phyloP scores from a whole-genome alignment of 148 eudicot species.

The Vaccinium darrowii region DNA sequence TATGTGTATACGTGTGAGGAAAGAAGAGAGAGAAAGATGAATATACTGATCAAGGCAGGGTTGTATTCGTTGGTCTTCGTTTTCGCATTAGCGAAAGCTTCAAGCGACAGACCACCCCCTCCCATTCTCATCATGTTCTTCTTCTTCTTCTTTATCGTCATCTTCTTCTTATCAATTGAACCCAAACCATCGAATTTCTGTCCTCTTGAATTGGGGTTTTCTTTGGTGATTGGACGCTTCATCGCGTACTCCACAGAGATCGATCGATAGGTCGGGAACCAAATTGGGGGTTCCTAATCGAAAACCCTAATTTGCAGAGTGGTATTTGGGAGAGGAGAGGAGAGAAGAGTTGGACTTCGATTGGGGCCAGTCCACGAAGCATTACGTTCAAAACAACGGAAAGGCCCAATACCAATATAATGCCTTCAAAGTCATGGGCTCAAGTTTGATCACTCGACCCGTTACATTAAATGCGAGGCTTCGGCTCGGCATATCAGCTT shows the following conservation, averaged over 20 bases:
- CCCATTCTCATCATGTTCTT: conserved; percentile 65
- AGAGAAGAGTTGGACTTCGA: neutral
- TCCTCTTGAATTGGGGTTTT: neutral
- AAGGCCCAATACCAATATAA: neutral
- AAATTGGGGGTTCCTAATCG: neutral
- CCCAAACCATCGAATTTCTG: conserved; percentile 22
- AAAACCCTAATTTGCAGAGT: conserved; percentile 16
- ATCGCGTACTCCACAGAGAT: neutral
- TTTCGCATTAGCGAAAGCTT: conserved; percentile 74
- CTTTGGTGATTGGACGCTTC: conserved; percentile 23
- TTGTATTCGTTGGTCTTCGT: conserved; percentile 51
- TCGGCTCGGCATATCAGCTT: no score
- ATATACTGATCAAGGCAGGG: conserved; percentile 70
- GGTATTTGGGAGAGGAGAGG: neutral
- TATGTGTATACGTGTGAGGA: no score
- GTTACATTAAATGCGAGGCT: neutral
- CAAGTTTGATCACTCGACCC: neutral
- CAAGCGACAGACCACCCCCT: conserved; percentile 72
- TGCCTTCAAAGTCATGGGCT: neutral
- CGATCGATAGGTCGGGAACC: neutral
- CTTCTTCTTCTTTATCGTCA: conserved; percentile 25
- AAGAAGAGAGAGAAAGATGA: conserved; percentile 5
- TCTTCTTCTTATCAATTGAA: conserved; percentile 29
- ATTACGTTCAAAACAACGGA: neutral
- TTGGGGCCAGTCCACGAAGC: neutral